These are phyloP conservation scores for Candida sp. DNA, from an alignment of 1,139 yeast genomes.

Conservation along the genomic window DNA sequence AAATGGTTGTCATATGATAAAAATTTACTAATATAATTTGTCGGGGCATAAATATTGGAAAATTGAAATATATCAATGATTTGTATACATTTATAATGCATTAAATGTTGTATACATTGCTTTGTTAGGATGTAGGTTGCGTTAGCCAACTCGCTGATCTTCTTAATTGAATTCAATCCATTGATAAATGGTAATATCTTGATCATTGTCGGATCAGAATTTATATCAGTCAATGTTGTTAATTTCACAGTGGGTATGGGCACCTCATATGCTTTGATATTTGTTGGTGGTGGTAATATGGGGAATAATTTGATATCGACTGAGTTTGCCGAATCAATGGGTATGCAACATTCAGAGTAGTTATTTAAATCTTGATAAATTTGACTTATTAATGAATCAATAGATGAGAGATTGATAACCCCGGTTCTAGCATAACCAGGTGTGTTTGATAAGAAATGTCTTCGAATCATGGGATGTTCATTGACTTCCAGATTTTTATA, in stretches of 20 bases:
- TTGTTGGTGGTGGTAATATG: conserved; percentile 78
- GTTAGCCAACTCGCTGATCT: conserved; percentile 76
- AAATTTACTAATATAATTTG: conserved; percentile 71
- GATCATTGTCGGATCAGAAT: conserved; percentile 98
- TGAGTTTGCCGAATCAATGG: conserved; percentile 85
- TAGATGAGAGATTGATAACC: conserved; percentile 51
- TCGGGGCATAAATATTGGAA: conserved; percentile 83
- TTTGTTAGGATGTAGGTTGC: conserved; percentile 78
- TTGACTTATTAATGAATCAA: conserved; percentile 82
- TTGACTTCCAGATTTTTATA: conserved; percentile 19
- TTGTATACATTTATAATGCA: conserved; percentile 84
- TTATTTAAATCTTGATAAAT: conserved; percentile 90
- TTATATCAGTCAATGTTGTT: conserved; percentile 70
- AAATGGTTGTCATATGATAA: conserved; percentile 53
- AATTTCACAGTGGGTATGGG: conserved; percentile 83
- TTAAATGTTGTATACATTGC: conserved; percentile 86
- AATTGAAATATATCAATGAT: conserved; percentile 88
- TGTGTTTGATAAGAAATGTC: conserved; percentile 11
- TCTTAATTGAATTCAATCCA: conserved; percentile 80
- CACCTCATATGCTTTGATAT: conserved; percentile 71
- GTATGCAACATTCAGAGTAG: conserved; percentile 93
- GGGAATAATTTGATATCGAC: conserved; percentile 93
- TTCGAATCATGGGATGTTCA: background rate
- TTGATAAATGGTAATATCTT: conserved; percentile 82
- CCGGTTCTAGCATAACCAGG: conserved; percentile 43